Percentiles rank a stretch among this genome's conserved stretches.
These are phyloP conservation scores for Ophiosphaerella narmari DNA, from an alignment of 2,329 filamentous ascomycete genomes.

Conservation along the genomic window DNA sequence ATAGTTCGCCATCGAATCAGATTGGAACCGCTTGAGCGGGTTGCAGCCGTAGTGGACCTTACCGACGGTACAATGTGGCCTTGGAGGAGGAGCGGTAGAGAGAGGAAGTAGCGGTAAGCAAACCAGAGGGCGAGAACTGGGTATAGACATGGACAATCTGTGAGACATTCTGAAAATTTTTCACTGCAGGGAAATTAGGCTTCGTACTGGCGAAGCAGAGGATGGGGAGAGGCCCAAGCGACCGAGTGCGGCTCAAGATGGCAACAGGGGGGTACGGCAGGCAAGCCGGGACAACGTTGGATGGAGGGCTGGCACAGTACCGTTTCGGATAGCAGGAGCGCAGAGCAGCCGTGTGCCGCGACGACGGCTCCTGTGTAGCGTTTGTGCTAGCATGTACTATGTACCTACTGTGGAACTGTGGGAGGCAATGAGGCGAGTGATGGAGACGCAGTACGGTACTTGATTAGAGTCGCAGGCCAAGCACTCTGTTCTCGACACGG, in stretches of 20 bases:
- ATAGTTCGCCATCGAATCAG: slow-evolving; percentile 36
- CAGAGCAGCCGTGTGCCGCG: slow-evolving; percentile 31
- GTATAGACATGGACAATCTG: slow-evolving; percentile 29
- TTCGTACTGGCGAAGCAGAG: slow-evolving; percentile 28
- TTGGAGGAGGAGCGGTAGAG: slow-evolving; percentile 19
- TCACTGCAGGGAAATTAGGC: slow-evolving; percentile 41
- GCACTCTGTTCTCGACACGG: slow-evolving; percentile 23
- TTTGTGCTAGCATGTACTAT: slow-evolving; percentile 16
- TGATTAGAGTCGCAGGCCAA: no score
- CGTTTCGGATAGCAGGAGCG: slow-evolving; percentile 29
- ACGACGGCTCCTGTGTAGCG: slow-evolving; percentile 27
- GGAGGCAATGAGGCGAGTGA: slow-evolving; percentile 19
- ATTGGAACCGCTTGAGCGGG: slow-evolving; percentile 26
- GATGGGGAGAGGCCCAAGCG: slow-evolving; percentile 37
- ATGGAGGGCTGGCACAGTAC: slow-evolving; percentile 31
- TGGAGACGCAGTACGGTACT: slow-evolving; percentile 2
- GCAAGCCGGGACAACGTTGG: slow-evolving; percentile 38
- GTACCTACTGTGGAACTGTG: slow-evolving; percentile 2
- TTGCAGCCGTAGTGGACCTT: slow-evolving; percentile 36
- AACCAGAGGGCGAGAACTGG: slow-evolving; percentile 29
- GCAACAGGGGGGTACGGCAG: slow-evolving; percentile 30
- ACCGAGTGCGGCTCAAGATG: slow-evolving; percentile 41
- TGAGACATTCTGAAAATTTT: slow-evolving; percentile 43
- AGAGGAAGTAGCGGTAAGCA: slow-evolving; percentile 43
- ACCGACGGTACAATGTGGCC: slow-evolving; percentile 21